These are phyloP conservation scores for Cadophora gregata DNA, from an alignment of 2,329 filamentous ascomycete genomes.

Conservation along the genomic window DNA sequence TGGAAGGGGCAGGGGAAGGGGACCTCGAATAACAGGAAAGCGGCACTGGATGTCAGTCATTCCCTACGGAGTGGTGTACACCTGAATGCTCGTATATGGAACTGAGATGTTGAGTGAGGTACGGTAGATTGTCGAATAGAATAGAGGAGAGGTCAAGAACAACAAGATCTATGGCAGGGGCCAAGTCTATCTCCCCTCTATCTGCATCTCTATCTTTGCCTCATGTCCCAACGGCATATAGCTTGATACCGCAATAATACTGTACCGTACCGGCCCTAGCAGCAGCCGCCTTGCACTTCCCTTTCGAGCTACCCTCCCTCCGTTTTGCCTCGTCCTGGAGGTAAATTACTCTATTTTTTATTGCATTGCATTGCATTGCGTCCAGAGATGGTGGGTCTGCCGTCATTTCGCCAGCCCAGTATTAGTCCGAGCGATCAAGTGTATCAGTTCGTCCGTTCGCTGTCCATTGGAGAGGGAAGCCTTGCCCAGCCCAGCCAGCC, in stretches of 20 bases:
- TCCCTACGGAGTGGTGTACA: too few relatives aligned
- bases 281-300: neutral
- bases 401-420: slow-evolving; percentile 22
- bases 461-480: neutral
- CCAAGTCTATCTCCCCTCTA: neutral
- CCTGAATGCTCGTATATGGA: too few relatives aligned
- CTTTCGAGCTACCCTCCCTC: neutral
- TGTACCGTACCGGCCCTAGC: neutral
- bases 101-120: too few relatives aligned
- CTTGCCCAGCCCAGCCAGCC: neutral
- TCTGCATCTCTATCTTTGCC: neutral
- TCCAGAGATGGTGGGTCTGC: slow-evolving; percentile 25
- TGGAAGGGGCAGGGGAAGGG: neutral
- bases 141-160: neutral
- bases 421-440: slow-evolving; percentile 13
- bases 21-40: too few relatives aligned
- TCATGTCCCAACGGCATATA: neutral
- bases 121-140: neutral
- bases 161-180: neutral
- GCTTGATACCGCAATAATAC: neutral
- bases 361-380: slow-evolving; percentile 29
- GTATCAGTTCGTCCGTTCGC: neutral
- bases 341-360: slow-evolving; percentile 28
- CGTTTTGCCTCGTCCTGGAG: neutral
- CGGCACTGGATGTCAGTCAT: too few relatives aligned